Base-by-base conservation (phyloP, 179 eudicot genomes). In the Vitellaria paradoxa region DNA sequence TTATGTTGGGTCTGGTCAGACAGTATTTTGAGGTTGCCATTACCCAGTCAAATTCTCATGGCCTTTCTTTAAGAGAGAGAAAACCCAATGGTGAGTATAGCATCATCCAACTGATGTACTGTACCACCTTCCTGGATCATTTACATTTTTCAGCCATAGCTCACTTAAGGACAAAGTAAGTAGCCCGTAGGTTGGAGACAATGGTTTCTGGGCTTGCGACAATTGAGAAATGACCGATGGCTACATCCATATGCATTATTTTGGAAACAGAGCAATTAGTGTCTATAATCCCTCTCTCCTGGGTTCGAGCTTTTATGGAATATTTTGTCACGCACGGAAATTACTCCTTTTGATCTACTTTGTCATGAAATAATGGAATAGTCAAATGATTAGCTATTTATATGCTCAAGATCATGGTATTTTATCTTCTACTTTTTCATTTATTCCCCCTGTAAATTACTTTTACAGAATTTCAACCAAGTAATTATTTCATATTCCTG, bases 101-200 rank as follows among this genome's bases (percentile, higher is more conserved):
- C 68, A 20, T 45, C 21, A 12, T 20, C n/a, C 55, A 74, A 47
- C 14, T 74, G 57, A 74, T 74, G 75, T 56, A 17, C 46, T 18
- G 23, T 26, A 53, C 15, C 20, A 50, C 24, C 73, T 49, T 69
- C 40, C 23, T 50, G 14, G 46, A 11, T 24, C 61, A 23, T 26
- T 26, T 71, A 30, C n/a, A 15, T 49, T 69, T 60, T 2, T 24
- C 63, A 10, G 10, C 66, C 15, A 21, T 24, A 62, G 66, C 75
- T 37, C 17, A 30, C 64, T 24, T 9, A 11, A 30, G 5, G 50
- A 18, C 26, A 52, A 15, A 70, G 15, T 70, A 9, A 45, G 74
- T 26, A 24, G 73, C 46, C 61, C 7, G 46, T 70, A 52, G 62
- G 74, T 46, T 52, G 26, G 42, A 21, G 50, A 37, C 15, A 70